Base-by-base conservation (phyloP, 225 moss, liverwort and hornwort genomes). In the Physcomitrium patens region DNA sequence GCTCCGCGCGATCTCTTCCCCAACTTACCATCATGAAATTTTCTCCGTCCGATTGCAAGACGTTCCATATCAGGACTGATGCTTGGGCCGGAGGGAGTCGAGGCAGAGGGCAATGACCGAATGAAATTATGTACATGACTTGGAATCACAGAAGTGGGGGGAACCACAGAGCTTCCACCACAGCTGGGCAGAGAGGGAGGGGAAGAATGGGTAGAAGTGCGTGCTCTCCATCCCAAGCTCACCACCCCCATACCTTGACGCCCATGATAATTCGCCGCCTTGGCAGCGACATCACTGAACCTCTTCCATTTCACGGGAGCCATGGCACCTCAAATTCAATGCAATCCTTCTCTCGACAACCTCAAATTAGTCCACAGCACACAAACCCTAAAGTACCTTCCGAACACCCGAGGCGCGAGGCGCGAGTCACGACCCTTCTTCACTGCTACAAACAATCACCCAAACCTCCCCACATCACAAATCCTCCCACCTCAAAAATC, bases 271-370 rank as follows among this genome's bases (percentile, higher is more conserved):
- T 83, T 83, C 78, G 80, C 85, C 70, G 82, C 62, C 60, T 81
- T 73, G 1, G 80, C 70, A 41, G 82, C 93, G 58, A 83, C 74
- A 65, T 91, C 91, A 76, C 89, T 93, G 26, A 93, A 81, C 82
- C 83, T 89, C 84, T 78, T 89, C 93, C 89, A 95, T 54, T 85
- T 93, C 73, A 80, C 85, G 50, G 83, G 73, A 53, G 86, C 93
- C 95, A 95, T 95, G 70, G 65, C 55, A 52, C 5, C 77, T 70
- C 8, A 18, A 62, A 63, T 59, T 19, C 66, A 42, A 20, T 19
- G 23, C 13, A 57, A 57, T 50, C 7, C 61, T 41, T 37, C 50
- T 37, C 50, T 56, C 67, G 1, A 24, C 19, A 0, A n/a, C 24
- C 57, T 26, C 28, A 27, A 75, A 49, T 12, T 49, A 10, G 28